Base-by-base conservation (phyloP, 164 flowering plant species). In the Pachysandra terminalis region DNA sequence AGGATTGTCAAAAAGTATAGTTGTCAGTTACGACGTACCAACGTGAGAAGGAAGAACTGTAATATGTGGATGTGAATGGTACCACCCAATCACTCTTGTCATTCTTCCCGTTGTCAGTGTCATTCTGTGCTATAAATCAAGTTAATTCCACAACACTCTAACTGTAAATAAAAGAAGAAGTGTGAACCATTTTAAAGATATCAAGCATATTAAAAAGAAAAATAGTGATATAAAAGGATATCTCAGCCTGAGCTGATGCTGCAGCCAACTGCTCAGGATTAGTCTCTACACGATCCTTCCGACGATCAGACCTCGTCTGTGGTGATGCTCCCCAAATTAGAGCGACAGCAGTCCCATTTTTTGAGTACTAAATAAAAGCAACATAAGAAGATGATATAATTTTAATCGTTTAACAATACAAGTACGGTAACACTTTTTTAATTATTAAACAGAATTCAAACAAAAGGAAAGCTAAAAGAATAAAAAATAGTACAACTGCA, bases 181-280 rank as follows among this genome's bases (percentile, higher is more conserved):
- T 35, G 17, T 57, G 14, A 16, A 40, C 19, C 35, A 24, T 35
- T 10, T 9, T 24, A 69, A 64, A 28, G 40, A 55, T 54, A 10
- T 19, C 12, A 16, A 65, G 52, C 48, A 21, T 22, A 48, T 32
- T 51, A 48, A 45, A 69, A 56, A 27, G 27, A 22, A 65, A 10
- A 22, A 5, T 19, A 61, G 66, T 59, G 6, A 28, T 13, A 28
- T 40, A 19, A 78, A 78, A 82, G 98, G 99, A 96, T 96, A 96
- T 96, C 72, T 96, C 99, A 58, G 99, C 99, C 63, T 86, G 86
- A 69, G 88, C 93, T 67, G 99, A 88, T 72, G 99, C 99, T 51
- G 98, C 98, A 67, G 98, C 96, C 72, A 93, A 80, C 85, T 96
- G 98, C 73, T 96, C 99, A n/a, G 99, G 97, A 78, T 90, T 91